Evolutionary conservation across 1,284 basidiomycete species (phyloP), one percentile per base, ranked within the genome.

Genomic region (Apiotrichum mycotoxinovorans): DNA sequence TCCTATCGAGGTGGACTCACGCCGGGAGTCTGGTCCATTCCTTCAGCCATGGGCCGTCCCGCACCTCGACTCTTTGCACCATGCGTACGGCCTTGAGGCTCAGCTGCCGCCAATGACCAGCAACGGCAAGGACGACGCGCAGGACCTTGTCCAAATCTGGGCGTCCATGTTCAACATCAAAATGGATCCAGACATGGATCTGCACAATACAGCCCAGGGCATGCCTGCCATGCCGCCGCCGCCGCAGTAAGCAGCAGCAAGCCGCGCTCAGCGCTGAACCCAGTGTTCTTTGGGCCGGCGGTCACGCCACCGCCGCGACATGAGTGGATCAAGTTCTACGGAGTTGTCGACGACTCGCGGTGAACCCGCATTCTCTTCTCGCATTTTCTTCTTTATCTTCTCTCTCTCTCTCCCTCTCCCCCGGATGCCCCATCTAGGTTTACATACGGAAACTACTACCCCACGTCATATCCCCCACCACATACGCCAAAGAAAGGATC

Each of bases 111-210:
- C 65, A 26, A 64, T 70, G 56, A 57, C 64, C 56, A 18, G 34
- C 20, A 46, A 30, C 22, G 41, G 35, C 40, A 47, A 38, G 22
- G 50, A 52, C 30, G 47, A 43, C n/a, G 34, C 23, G 42, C 18
- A 35, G 52, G 45, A 54, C 42, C 20, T 54, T 8, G 45, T 51
- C 2, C 55, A 70, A 66, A 69, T 73, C 57, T 75, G 73, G 73
- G 73, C 73, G 9, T 62, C 54, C 50, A 72, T 75, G 70, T 75
- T 75, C 63, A 70, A 71, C 38, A 73, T 75, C 57, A 73, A 70
- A 54, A 54, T 73, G 52, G 69, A 71, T 23, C 57, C 57, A 18
- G 64, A 62, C 15, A 23, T 33, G 27, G 18, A 30, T 23, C 15
- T 46, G 44, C 27, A 33, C 44, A 14, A 8, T 4, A 15, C 20